phyloP scores from a whole-genome alignment of 805 yeast genomes.

The Schwanniomyces polymorphus region DNA sequence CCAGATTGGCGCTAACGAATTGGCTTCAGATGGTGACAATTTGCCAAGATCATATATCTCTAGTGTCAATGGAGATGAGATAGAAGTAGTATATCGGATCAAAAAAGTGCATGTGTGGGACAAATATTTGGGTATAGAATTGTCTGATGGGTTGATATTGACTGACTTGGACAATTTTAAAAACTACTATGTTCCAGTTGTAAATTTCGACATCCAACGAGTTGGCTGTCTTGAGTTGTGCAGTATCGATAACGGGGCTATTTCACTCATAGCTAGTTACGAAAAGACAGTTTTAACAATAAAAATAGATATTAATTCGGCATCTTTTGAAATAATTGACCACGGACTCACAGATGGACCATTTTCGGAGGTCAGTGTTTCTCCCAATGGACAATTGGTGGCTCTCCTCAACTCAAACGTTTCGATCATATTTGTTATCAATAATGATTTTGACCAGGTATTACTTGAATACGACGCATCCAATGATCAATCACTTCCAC shows the following conservation, averaged over 20 bases:
- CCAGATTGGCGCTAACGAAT: slow-evolving; percentile 19
- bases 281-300: slow-evolving; percentile 26
- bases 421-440: slow-evolving; percentile 50
- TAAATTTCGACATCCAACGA: slow-evolving; percentile 15
- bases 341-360: slow-evolving; percentile 50
- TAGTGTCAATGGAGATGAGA: slow-evolving; percentile 30
- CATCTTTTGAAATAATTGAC: slow-evolving; percentile 30
- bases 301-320: slow-evolving; percentile 19
- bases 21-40: slow-evolving; percentile 20
- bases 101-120: slow-evolving; percentile 31
- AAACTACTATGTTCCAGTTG: slow-evolving; percentile 37
- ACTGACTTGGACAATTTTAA: slow-evolving; percentile 40
- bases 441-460: slow-evolving; percentile 44
- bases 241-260: slow-evolving; percentile 7
- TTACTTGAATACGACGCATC: slow-evolving; percentile 47
- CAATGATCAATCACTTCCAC: slow-evolving; percentile 38
- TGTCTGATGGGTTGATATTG: slow-evolving; percentile 32
- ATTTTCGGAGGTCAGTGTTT: slow-evolving; percentile 38
- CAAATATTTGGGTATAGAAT: slow-evolving; percentile 44
- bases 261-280: slow-evolving; percentile 25
- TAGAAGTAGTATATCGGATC: slow-evolving; percentile 28
- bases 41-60: slow-evolving; percentile 16
- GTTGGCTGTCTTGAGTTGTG: slow-evolving; percentile 20
- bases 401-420: slow-evolving; percentile 41
- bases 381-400: slow-evolving; percentile 59